These are phyloP conservation scores for Simplicillium aogashimaense DNA, from an alignment of 2,329 filamentous ascomycete genomes.

Conservation along the genomic window DNA sequence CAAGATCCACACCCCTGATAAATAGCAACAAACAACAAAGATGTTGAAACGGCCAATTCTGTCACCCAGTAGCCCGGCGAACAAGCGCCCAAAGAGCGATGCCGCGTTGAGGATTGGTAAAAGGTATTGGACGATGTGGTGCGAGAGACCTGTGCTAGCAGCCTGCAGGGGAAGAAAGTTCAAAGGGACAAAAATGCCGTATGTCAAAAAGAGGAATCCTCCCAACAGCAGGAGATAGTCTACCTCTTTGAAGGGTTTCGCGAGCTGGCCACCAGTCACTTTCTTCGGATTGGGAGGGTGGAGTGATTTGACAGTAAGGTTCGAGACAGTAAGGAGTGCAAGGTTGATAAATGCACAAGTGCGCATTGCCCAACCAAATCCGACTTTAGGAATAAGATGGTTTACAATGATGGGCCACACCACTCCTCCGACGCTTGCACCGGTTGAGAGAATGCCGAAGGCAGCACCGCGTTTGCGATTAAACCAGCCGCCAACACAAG, in stretches of 20 bases:
- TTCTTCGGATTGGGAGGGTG: slow-evolving; percentile 9
- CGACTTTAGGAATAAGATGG: slow-evolving; percentile 21
- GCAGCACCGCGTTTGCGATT: slow-evolving; percentile 20
- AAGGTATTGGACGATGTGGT: slow-evolving; percentile 11
- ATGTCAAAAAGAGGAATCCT: slow-evolving; percentile 18
- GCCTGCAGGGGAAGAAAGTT: slow-evolving; percentile 16
- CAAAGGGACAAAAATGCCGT: slow-evolving; percentile 22
- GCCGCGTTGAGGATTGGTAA: slow-evolving; percentile 15
- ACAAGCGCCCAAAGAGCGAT: slow-evolving; percentile 13
- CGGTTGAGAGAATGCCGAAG: slow-evolving; percentile 24
- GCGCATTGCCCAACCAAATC: slow-evolving; percentile 30
- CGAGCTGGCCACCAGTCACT: slow-evolving; percentile 15
- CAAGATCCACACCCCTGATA: slow-evolving; percentile 21
- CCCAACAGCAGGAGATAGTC: slow-evolving; percentile 15
- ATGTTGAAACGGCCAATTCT: slow-evolving; percentile 17
- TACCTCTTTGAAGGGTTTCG: slow-evolving; percentile 16
- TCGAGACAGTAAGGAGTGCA: slow-evolving; percentile 18
- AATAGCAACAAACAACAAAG: slow-evolving; percentile 29
- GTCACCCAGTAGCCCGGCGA: slow-evolving; percentile 13
- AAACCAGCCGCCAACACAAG: slow-evolving; percentile 22
- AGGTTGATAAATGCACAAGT: slow-evolving; percentile 26
- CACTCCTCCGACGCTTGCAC: slow-evolving; percentile 26
- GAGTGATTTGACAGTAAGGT: slow-evolving; percentile 16
- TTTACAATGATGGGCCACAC: slow-evolving; percentile 30
- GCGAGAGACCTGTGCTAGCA: slow-evolving; percentile 9